Conservation (phyloP, 2,329 filamentous ascomycete genomes). For the Colletotrichum brevisporum region DNA sequence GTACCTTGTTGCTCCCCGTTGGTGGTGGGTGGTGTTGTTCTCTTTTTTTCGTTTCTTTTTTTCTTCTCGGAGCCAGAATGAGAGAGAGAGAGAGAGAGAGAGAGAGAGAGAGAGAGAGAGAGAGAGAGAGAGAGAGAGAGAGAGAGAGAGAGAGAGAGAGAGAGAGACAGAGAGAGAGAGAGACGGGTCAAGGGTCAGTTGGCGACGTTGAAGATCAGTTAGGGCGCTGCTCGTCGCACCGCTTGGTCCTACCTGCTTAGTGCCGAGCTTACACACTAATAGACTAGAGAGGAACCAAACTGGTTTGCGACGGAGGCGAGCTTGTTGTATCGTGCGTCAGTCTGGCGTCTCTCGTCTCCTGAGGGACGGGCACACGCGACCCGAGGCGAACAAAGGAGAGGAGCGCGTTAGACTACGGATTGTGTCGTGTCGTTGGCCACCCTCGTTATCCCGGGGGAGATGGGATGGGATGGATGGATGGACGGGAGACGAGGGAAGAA, state of each 20-base stretch:
- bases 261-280: constrained; percentile 7
- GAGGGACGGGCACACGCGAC: constrained; percentile 26
- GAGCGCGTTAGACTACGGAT: constrained; percentile 9
- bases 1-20: constrained; percentile 24
- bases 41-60: constrained; percentile 23
- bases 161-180: no score
- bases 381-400: constrained; percentile 32
- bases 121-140: no score
- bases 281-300: background rate
- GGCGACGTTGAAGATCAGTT: constrained; percentile 39
- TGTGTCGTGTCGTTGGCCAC: constrained; percentile 1
- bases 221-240: constrained; percentile 20
- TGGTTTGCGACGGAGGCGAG: constrained; percentile 35
- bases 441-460: no score
- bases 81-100: no score
- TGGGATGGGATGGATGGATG: constrained; percentile 5
- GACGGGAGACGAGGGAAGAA: constrained; percentile 7
- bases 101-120: no score
- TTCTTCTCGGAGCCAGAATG: background rate
- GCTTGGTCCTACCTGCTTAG: constrained; percentile 20
- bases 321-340: constrained; percentile 37
- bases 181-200: background rate
- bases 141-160: no score
- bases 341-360: constrained; percentile 35
- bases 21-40: background rate